These are phyloP conservation scores for Notholithocarpus densiflorus DNA, from an alignment of 306 rosid genomes.

Conservation along the genomic window DNA sequence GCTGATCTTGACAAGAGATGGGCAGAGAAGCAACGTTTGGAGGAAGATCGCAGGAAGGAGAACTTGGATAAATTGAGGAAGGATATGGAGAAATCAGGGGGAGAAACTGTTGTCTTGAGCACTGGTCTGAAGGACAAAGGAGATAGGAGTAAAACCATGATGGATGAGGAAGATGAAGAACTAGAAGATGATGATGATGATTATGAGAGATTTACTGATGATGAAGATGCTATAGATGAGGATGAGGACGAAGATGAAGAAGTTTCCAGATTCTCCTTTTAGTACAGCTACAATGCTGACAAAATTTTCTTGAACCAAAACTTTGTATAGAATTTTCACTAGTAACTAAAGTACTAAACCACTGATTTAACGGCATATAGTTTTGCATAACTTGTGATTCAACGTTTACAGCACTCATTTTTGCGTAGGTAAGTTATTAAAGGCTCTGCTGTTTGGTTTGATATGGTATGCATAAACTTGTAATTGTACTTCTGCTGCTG, in stretches of 20 bases:
- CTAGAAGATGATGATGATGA: constrained; percentile 44
- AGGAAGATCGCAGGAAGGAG: constrained; percentile 70
- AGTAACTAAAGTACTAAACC: background rate
- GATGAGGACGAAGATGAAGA: constrained; percentile 66
- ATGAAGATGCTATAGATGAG: constrained; percentile 47
- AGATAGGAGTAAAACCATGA: constrained; percentile 29
- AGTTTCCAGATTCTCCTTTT: constrained; percentile 42
- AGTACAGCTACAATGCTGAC: constrained; percentile 3
- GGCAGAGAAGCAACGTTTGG: constrained; percentile 69
- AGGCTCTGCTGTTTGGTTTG: background rate
- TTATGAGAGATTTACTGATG: constrained; percentile 38
- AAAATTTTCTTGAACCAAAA: constrained; percentile 12
- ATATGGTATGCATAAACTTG: background rate
- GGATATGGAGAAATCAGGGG: constrained; percentile 67
- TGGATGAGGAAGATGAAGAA: constrained; percentile 47
- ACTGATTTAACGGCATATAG: background rate
- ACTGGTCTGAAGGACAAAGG: constrained; percentile 64
- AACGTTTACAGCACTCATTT: background rate
- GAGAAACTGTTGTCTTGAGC: constrained; percentile 70
- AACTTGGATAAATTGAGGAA: constrained; percentile 68
- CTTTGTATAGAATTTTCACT: constrained; percentile 29
- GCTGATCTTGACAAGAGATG: constrained; percentile 79
- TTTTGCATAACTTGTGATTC: background rate
- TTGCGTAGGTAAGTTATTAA: background rate
- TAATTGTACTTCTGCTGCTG: background rate